Evolutionary conservation across 1,284 basidiomycete genomes (phyloP).

Genomic region (Fomitiporia mediterranea): DNA sequence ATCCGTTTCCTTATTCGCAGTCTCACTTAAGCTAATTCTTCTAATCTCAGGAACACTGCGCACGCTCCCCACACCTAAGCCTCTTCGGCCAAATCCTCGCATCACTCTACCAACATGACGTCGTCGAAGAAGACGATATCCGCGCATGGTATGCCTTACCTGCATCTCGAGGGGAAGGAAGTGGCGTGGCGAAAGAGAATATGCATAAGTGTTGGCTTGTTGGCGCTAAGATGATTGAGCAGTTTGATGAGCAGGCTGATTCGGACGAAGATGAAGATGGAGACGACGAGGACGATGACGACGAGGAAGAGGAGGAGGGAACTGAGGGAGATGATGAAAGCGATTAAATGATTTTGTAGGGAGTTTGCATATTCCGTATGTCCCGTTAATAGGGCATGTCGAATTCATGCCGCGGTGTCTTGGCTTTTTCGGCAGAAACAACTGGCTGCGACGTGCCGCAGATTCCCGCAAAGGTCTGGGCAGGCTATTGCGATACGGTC

Average conservation of each 20-base stretch:
- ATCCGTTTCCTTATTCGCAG: not conserved
- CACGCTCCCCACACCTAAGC: conserved; percentile 51
- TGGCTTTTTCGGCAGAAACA: no score
- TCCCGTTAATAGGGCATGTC: no score
- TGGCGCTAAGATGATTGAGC: conserved; percentile 69
- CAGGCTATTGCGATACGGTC: no score
- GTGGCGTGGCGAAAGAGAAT: conserved; percentile 43
- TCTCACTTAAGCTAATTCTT: not conserved
- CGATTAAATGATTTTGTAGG: no score
- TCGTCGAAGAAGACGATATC: conserved; percentile 78
- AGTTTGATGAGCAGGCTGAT: conserved; percentile 64
- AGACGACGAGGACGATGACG: conserved; percentile 22
- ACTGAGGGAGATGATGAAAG: not conserved
- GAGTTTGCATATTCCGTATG: no score
- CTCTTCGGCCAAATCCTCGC: conserved; percentile 75
- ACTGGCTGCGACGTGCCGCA: no score
- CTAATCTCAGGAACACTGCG: conserved; percentile 52
- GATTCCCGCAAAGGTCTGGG: no score
- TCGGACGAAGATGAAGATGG: conserved; percentile 19
- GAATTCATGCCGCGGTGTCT: no score
- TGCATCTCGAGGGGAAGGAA: conserved; percentile 36
- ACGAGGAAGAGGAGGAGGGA: not conserved
- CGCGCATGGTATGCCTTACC: conserved; percentile 60
- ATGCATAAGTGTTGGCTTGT: conserved; percentile 65
- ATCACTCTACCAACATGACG: conserved; percentile 69